phyloP scores from a whole-genome alignment of 805 yeast genomes.

The Ogataea glucozyma region DNA sequence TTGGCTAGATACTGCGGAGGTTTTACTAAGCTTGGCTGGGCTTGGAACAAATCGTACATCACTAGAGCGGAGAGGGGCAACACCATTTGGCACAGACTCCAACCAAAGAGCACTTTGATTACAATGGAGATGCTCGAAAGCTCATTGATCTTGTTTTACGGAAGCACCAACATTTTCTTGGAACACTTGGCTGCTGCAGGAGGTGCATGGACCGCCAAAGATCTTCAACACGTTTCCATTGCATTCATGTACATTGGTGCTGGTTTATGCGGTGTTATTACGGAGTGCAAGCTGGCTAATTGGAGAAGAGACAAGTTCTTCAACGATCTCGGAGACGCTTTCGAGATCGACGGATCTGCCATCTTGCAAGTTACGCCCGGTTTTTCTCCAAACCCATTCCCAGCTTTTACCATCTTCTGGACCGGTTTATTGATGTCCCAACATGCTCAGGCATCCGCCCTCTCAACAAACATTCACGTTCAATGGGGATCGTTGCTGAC shows the following conservation, averaged over 20 bases:
- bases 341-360: constrained; percentile 19
- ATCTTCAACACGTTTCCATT: constrained; percentile 84
- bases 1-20: constrained; percentile 87
- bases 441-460: constrained; percentile 80
- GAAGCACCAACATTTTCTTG: constrained; percentile 83
- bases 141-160: constrained; percentile 80
- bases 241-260: constrained; percentile 91
- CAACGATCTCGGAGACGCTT: constrained; percentile 21
- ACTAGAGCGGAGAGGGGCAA: constrained; percentile 24
- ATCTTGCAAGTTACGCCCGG: constrained; percentile 57
- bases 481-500: constrained; percentile 92
- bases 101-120: constrained; percentile 44
- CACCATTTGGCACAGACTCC: constrained; percentile 40
- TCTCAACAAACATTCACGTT: constrained; percentile 77
- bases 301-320: constrained; percentile 51
- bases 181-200: constrained; percentile 82
- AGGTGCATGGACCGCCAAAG: constrained; percentile 87
- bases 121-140: constrained; percentile 88
- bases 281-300: constrained; percentile 63
- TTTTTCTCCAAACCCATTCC: constrained; percentile 91
- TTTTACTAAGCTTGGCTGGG: constrained; percentile 75
- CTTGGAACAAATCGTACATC: constrained; percentile 68
- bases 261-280: constrained; percentile 85
- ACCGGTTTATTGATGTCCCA: constrained; percentile 95
- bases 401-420: constrained; percentile 91